Base-by-base conservation (phyloP, 192 early-diverging fungal species). In the Dispira simplex region DNA sequence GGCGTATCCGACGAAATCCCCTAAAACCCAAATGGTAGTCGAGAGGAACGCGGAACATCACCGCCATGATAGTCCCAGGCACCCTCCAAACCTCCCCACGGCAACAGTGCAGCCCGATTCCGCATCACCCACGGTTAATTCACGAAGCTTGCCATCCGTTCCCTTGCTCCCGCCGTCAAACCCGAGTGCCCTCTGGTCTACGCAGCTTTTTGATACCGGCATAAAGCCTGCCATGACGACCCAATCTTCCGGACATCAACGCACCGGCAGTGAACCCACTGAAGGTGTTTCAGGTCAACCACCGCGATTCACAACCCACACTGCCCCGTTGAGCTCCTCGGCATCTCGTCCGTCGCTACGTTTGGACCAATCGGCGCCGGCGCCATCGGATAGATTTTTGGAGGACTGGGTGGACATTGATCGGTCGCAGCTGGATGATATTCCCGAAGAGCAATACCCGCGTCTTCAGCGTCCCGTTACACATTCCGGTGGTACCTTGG, bases 331-430 rank as follows among this genome's bases (percentile, higher is more conserved):
- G 18, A 16, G 48, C 16, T 16, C 48, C 48, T 51, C 48, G 48
- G 18, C 3, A 16, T 9, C 16, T 51, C 18, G 21, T 16, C 16
- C 48, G 4, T 9, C 16, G 48, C 48, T 23, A 16, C 16, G 3
- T 23, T 51, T 8, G 48, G 9, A 23, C 48, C 21, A 16, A 16
- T 51, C 48, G 21, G 21, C 4, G 18, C 48, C 9, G 48, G 18
- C 18, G 21, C 48, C 21, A 23, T 16, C 25, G 25, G 20, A 56
- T 13, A 1, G 23, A 18, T 56, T 56, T 26, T 28, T 56, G 20
- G 16, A 21, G 25, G 54, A 56, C 23, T 56, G 54, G 54, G 54
- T 56, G 16, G 54, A 56, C 25, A 56, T 56, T 9, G 54, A 56
- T 21, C 25, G 2, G 25, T 56, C 54, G 25, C 54, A 56, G 23